Conservation (phyloP, 1,284 basidiomycete species). For the Cryptococcus sp. region DNA sequence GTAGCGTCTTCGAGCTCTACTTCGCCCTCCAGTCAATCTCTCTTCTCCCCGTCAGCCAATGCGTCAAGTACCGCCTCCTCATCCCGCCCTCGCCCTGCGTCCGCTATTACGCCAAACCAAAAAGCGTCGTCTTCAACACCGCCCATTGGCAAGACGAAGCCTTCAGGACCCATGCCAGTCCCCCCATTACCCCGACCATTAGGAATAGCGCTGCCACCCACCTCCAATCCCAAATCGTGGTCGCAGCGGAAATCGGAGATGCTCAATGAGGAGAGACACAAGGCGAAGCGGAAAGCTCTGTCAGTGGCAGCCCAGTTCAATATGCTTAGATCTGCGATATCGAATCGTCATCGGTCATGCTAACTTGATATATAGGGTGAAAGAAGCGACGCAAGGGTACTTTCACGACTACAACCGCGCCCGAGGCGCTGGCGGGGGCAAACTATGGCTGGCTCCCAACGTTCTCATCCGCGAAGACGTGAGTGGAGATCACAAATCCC, state of each 20-base stretch:
- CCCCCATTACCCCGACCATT: slow-evolving; percentile 61
- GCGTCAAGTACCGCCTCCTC: background rate
- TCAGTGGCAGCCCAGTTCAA: slow-evolving; percentile 52
- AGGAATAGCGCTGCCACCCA: slow-evolving; percentile 67
- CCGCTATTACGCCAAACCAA: background rate
- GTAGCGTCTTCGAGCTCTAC: slow-evolving; percentile 6
- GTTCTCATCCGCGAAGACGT: slow-evolving; percentile 88
- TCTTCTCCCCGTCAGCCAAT: background rate
- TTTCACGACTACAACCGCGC: slow-evolving; percentile 87
- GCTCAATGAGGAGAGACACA: slow-evolving; percentile 69
- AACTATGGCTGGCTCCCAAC: slow-evolving; percentile 90
- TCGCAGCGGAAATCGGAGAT: slow-evolving; percentile 69
- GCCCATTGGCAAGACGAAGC: background rate
- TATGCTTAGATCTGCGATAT: background rate
- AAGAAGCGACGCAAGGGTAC: slow-evolving; percentile 84
- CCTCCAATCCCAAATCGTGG: slow-evolving; percentile 62
- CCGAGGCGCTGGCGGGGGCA: slow-evolving; percentile 70
- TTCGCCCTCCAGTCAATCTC: background rate
- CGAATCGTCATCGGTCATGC: background rate
- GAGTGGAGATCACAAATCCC: slow-evolving; percentile 45
- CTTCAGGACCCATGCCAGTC: slow-evolving; percentile 23
- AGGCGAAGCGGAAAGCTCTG: slow-evolving; percentile 75
- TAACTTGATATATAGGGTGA: slow-evolving; percentile 61
- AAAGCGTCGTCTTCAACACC: background rate
- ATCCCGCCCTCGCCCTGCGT: background rate